A percentile compares a stretch with the other conserved stretches of the same genome.
These are phyloP conservation scores for Amaranthus hypochondriacus DNA, from an alignment of 148 eudicot genomes.

Conservation along the genomic window DNA sequence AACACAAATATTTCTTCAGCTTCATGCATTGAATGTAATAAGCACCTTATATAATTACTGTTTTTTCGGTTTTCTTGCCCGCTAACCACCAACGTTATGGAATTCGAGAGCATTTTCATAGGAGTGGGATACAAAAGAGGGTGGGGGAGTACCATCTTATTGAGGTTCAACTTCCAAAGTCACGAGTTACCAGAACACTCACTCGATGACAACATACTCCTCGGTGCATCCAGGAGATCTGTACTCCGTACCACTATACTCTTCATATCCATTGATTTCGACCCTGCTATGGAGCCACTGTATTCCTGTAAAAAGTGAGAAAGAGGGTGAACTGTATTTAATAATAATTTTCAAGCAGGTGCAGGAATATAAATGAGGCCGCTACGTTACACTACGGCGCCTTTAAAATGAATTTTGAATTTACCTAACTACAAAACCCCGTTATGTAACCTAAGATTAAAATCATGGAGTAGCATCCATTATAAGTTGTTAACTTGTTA, in stretches of 20 bases:
- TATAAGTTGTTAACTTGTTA: no score
- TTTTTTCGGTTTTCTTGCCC: background rate
- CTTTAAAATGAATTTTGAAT: no score
- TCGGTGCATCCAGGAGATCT: conserved; percentile 93
- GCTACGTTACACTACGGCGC: no score
- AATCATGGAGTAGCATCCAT: no score
- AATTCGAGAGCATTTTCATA: background rate
- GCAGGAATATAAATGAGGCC: background rate
- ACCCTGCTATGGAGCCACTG: conserved; percentile 99
- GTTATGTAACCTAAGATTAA: no score
- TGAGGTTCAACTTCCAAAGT: background rate
- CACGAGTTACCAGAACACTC: conserved; percentile 26
- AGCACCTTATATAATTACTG: background rate
- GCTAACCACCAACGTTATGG: background rate
- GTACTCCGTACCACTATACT: conserved; percentile 79
- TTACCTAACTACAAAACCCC: no score
- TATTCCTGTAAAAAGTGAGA: conserved; percentile 47
- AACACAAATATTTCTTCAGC: background rate
- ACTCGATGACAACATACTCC: conserved; percentile 83
- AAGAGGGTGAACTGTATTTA: background rate
- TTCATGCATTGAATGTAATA: background rate
- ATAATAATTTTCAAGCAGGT: background rate
- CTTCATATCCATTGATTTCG: conserved; percentile 88
- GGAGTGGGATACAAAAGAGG: background rate
- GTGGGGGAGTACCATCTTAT: conserved; percentile 3